These are phyloP conservation scores for Fraxinus latifolia DNA, from an alignment of 305 asterid species.

Conservation along the genomic window DNA sequence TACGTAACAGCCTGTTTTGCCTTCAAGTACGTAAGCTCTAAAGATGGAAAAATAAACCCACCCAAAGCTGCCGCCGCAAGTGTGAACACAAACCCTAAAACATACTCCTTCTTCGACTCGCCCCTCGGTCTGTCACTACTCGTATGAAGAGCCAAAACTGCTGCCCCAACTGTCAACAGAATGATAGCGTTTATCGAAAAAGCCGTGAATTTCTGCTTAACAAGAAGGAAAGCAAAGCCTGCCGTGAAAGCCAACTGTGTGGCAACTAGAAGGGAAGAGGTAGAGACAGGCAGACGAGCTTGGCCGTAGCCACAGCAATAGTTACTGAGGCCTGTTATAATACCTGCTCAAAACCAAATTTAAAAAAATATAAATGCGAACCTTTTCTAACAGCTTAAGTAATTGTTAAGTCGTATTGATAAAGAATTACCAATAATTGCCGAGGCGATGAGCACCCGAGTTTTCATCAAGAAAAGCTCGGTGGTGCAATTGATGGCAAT, in stretches of 20 bases:
- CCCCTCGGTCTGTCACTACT: not conserved
- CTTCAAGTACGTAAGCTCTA: not conserved
- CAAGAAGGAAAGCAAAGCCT: conserved; percentile 1
- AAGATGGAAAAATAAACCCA: not conserved
- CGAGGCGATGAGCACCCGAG: not conserved
- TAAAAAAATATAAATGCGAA: not conserved
- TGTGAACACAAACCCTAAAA: not conserved
- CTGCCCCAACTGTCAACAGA: not conserved
- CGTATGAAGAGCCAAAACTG: conserved; percentile 3
- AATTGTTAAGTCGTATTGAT: no score
- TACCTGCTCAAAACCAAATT: not conserved
- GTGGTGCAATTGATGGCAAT: not conserved
- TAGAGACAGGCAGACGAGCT: not conserved
- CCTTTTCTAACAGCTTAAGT: not conserved
- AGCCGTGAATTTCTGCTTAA: not conserved
- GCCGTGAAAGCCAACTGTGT: conserved; percentile 11
- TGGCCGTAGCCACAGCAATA: not conserved
- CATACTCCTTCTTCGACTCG: not conserved
- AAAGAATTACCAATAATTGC: not conserved
- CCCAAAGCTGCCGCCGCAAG: not conserved
- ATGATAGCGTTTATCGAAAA: not conserved
- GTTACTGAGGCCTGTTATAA: not conserved
- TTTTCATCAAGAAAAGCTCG: not conserved
- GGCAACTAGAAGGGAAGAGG: not conserved
- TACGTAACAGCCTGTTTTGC: conserved; percentile 9